Evolutionary conservation across 2,329 filamentous ascomycete genomes (phyloP).

Genomic region (Remersonia thermophila): DNA sequence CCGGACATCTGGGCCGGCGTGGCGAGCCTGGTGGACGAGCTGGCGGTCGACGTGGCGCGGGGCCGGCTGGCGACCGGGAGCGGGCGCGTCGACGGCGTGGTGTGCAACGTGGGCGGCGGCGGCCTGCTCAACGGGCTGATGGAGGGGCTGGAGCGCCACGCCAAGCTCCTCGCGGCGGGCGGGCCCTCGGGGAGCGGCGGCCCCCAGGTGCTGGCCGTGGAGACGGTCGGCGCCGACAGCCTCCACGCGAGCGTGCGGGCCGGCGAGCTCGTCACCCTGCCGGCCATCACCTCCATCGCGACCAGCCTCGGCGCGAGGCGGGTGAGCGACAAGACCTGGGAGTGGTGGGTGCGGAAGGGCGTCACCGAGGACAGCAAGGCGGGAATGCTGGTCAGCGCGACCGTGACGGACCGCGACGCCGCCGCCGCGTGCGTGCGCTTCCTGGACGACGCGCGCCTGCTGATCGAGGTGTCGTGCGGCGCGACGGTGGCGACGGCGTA

Average conservation of each 20-base stretch:
- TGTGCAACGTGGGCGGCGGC: slow-evolving; percentile 61
- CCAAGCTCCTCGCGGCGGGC: slow-evolving; percentile 13
- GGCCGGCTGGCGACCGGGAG: slow-evolving; percentile 23
- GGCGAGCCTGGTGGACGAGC: slow-evolving; percentile 39
- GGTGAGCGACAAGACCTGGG: slow-evolving; percentile 47
- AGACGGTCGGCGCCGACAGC: slow-evolving; percentile 60
- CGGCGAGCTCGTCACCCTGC: slow-evolving; percentile 46
- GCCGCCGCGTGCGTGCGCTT: slow-evolving; percentile 65
- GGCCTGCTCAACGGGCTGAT: slow-evolving; percentile 58
- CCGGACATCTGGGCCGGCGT: slow-evolving; percentile 55
- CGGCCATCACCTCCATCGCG: slow-evolving; percentile 58
- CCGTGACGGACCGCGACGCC: slow-evolving; percentile 65
- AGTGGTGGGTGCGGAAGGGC: slow-evolving; percentile 40
- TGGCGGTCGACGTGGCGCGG: slow-evolving; percentile 24
- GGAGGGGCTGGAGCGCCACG: slow-evolving; percentile 34
- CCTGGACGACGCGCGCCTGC: slow-evolving; percentile 66
- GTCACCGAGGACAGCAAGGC: slow-evolving; percentile 23
- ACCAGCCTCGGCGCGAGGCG: slow-evolving; percentile 55
- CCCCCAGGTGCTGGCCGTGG: slow-evolving; percentile 57
- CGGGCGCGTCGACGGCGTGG: slow-evolving; percentile 49
- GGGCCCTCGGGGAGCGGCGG: slow-evolving; percentile 13
- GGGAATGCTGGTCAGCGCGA: slow-evolving; percentile 38
- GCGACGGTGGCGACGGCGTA: slow-evolving; percentile 63
- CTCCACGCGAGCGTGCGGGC: slow-evolving; percentile 44
- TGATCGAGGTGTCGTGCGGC: slow-evolving; percentile 79